Evolutionary conservation across 768 basidiomycete species (phyloP).

Genomic region (Nidula microcarpa): DNA sequence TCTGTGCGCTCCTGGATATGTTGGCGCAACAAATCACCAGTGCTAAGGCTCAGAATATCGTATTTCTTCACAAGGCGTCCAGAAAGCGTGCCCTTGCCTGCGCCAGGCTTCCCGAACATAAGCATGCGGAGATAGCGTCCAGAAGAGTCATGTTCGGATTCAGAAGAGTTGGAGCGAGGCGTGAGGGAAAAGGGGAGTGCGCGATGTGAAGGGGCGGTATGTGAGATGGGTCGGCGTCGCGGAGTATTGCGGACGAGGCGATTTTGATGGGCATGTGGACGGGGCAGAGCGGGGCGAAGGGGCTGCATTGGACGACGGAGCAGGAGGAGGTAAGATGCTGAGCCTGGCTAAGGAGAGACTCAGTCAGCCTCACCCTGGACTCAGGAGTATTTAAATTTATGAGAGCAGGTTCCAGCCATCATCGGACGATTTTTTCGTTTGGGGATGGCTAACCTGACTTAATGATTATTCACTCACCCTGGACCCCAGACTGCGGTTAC

Average conservation of each 20-base stretch:
- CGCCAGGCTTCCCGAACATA: constrained; percentile 80
- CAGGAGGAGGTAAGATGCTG: too few relatives aligned
- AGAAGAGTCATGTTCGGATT: constrained; percentile 26
- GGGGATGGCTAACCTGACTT: too few relatives aligned
- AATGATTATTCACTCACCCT: too few relatives aligned
- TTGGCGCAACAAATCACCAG: constrained; percentile 82
- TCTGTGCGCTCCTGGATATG: constrained; percentile 77
- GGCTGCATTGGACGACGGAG: neutral
- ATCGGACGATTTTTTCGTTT: too few relatives aligned
- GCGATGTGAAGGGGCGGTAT: constrained; percentile 27
- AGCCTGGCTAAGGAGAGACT: too few relatives aligned
- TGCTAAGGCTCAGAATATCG: constrained; percentile 73
- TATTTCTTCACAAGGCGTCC: constrained; percentile 76
- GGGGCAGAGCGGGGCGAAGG: too few relatives aligned
- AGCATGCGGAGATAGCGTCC: constrained; percentile 56
- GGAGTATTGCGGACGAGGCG: too few relatives aligned
- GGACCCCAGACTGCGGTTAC: too few relatives aligned
- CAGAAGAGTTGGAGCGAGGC: constrained; percentile 30
- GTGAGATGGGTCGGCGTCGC: constrained; percentile 17
- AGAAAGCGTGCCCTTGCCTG: constrained; percentile 84
- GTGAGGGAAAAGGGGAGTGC: constrained; percentile 54
- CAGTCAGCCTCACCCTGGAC: too few relatives aligned
- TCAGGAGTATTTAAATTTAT: too few relatives aligned
- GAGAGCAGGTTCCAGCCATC: too few relatives aligned
- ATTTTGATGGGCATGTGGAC: too few relatives aligned